Conservation (phyloP, 345 rosid genomes). For the Ceriops tagal region DNA sequence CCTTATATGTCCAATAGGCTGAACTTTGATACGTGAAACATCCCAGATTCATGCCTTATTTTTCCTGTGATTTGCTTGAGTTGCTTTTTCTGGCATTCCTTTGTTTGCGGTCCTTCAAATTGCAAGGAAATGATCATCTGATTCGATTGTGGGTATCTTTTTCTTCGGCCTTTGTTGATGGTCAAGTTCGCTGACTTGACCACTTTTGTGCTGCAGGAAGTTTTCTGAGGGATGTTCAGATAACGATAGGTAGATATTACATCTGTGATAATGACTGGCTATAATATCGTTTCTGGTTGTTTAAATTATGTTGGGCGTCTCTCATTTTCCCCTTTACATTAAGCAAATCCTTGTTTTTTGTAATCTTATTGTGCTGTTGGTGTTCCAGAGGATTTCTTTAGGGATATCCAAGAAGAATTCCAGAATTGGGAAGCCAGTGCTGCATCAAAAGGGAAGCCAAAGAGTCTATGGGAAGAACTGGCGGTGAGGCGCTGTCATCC, state of each 20-base stretch:
- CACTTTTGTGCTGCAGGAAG: slow-evolving; percentile 83
- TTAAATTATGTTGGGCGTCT: slow-evolving; percentile 13
- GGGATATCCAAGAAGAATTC: slow-evolving; percentile 88
- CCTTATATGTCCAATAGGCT: neutral
- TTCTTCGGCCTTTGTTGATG: slow-evolving; percentile 14
- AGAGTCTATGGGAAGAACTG: slow-evolving; percentile 96
- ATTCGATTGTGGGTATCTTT: neutral
- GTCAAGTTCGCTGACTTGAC: slow-evolving; percentile 49
- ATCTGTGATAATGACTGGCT: slow-evolving; percentile 24
- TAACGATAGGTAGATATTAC: slow-evolving; percentile 76
- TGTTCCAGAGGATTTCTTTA: slow-evolving; percentile 77
- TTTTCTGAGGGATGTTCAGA: slow-evolving; percentile 81
- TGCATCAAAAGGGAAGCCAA: slow-evolving; percentile 74
- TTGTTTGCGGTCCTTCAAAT: neutral
- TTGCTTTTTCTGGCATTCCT: neutral
- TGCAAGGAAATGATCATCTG: slow-evolving; percentile 7
- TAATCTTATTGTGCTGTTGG: slow-evolving; percentile 18
- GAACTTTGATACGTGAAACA: neutral
- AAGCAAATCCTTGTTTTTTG: neutral
- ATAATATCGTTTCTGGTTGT: slow-evolving; percentile 16
- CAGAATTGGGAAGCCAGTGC: slow-evolving; percentile 77
- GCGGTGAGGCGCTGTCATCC: slow-evolving; percentile 44
- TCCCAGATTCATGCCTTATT: neutral
- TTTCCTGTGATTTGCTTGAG: slow-evolving; percentile 4
- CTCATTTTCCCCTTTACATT: slow-evolving; percentile 6